These are phyloP conservation scores for Moricandia arvensis DNA, from an alignment of 345 rosid species.

Conservation along the genomic window DNA sequence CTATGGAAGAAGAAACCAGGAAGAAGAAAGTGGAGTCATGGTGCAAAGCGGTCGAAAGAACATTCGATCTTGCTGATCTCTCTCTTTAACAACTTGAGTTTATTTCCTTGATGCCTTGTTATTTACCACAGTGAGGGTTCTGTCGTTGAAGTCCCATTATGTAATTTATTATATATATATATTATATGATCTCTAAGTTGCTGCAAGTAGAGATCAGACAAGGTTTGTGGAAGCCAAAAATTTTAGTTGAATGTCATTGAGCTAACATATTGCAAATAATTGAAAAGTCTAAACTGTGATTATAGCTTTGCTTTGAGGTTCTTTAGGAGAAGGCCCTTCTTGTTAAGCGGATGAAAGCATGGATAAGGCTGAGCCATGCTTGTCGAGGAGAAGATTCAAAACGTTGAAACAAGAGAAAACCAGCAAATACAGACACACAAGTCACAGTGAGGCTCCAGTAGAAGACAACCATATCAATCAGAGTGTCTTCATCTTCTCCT, in stretches of 20 bases:
- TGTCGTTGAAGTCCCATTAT: background rate
- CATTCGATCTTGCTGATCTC: slow-evolving; percentile 80
- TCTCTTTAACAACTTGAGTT: slow-evolving; percentile 37
- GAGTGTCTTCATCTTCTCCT: background rate
- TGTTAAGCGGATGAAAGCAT: background rate
- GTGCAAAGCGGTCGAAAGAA: slow-evolving; percentile 82
- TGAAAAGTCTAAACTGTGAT: background rate
- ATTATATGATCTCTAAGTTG: background rate
- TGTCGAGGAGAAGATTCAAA: background rate
- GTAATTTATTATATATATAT: background rate
- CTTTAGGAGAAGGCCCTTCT: background rate
- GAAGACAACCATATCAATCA: background rate
- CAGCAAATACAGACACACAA: background rate
- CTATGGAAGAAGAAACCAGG: slow-evolving; percentile 48
- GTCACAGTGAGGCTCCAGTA: background rate
- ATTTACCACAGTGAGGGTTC: background rate
- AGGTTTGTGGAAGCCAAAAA: background rate
- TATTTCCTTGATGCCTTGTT: background rate
- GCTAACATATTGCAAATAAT: background rate
- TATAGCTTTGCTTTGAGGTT: background rate
- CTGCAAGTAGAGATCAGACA: background rate
- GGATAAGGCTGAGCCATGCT: background rate
- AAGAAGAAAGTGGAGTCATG: slow-evolving; percentile 78
- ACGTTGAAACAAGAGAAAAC: background rate
- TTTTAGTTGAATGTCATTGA: no score